Percentiles rank a stretch among this genome's conserved stretches.
These are phyloP conservation scores for Magnusiomyces ingens DNA, from an alignment of 1,139 yeast genomes.

Conservation along the genomic window DNA sequence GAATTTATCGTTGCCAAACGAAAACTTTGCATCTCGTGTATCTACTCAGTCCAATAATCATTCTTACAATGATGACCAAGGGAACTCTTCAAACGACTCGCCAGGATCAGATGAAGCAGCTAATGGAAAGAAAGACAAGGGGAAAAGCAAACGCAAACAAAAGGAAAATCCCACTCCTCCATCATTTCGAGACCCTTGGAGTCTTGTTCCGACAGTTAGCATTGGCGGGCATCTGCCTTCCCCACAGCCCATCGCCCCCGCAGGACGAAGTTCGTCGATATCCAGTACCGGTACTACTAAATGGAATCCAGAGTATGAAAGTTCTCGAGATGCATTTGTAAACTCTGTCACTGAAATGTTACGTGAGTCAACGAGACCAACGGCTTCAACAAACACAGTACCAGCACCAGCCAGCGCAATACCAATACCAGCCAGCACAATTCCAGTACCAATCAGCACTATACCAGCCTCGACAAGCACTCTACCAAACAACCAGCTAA, in stretches of 20 bases:
- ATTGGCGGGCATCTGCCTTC: neutral
- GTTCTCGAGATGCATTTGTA: neutral
- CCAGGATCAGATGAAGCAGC: neutral
- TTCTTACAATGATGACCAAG: neutral
- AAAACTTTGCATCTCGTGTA: neutral
- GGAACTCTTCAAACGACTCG: neutral
- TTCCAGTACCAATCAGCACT: too few species aligned
- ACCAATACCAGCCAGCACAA: too few species aligned
- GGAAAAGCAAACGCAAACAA: neutral
- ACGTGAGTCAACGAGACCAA: neutral
- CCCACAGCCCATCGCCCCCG: neutral
- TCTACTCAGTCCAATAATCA: neutral
- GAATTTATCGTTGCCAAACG: neutral
- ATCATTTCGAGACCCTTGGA: neutral
- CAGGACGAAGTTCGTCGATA: neutral
- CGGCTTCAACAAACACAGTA: neutral
- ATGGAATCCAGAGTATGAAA: slow-evolving; percentile 4
- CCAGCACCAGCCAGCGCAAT: too few species aligned
- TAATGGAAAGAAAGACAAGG: neutral
- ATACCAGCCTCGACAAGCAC: too few species aligned
- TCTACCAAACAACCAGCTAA: too few species aligned
- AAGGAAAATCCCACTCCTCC: neutral
- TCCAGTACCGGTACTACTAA: neutral
- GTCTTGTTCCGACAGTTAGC: neutral
- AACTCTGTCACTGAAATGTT: neutral